A percentile compares a stretch with the other conserved stretches of the same genome.
phyloP scores from a whole-genome alignment of 2,329 filamentous ascomycete species.

The Colletotrichum agaves region DNA sequence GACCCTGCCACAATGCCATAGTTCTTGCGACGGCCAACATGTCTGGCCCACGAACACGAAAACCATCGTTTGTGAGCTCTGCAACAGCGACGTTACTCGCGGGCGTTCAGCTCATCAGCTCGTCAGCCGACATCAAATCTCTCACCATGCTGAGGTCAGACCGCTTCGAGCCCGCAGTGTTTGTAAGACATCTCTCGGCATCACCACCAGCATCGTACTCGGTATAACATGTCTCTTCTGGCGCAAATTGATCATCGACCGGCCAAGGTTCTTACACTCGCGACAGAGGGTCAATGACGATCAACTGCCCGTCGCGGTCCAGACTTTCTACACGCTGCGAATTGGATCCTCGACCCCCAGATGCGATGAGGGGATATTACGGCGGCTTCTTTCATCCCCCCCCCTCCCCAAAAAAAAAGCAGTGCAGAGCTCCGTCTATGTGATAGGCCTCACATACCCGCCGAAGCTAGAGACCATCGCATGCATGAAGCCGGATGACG shows the following conservation, averaged over 20 bases:
- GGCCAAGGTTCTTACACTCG: not conserved
- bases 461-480: conserved; percentile 35
- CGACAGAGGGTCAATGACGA: not conserved
- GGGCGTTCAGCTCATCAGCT: conserved; percentile 18
- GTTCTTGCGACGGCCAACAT: conserved; percentile 12
- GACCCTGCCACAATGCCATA: not conserved
- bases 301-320: conserved; percentile 10
- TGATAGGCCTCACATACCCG: conserved; percentile 40
- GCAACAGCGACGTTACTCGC: conserved; percentile 3
- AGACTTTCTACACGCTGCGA: conserved; percentile 14
- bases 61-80: not conserved
- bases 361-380: conserved; percentile 17
- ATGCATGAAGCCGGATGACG: conserved; percentile 38
- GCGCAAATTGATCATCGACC: not conserved
- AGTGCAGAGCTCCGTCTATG: conserved; percentile 18
- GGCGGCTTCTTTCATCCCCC: conserved; percentile 3
- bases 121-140: conserved; percentile 21
- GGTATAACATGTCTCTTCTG: conserved; percentile 6
- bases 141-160: conserved; percentile 31
- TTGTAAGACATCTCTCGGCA: conserved; percentile 27
- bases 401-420: too few species aligned
- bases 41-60: not conserved
- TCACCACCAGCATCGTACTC: not conserved
- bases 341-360: conserved; percentile 27
- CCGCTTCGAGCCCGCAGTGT: conserved; percentile 27